Base-by-base conservation (phyloP, 208 protist genomes). In the Acanthamoeba lenticulata region DNA sequence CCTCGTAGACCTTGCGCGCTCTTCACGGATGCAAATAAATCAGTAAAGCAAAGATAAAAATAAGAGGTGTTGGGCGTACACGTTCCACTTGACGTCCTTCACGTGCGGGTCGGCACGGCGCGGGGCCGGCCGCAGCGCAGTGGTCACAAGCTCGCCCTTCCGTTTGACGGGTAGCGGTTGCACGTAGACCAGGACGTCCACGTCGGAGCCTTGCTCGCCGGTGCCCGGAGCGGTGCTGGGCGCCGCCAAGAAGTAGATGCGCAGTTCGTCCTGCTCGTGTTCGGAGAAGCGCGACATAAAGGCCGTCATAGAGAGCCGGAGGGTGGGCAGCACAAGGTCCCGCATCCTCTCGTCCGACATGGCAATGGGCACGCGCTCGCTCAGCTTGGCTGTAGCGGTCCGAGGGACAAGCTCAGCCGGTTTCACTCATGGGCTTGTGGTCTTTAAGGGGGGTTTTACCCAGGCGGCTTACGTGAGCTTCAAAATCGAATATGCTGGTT, bases 81-180 rank as follows among this genome's bases (percentile, higher is more conserved):
- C 57, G 45, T 86, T 86, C 77, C 77, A 86, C 34, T 86, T 86
- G n/a, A 86, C 77, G 77, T 86, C 77, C 44, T 86, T 86, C 24
- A 86, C 77, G 29, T 86, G 77, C 17, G 77, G 77, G 36, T 86
- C 77, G n/a, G 44, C 77, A 7, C 77, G 38, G 29, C 77, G 77
- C 3, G 77, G 77, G 9, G 77, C 77, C 9, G 77, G 42, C n/a
- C 77, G 38, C 77, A 86, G 45, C 2, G 77, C 77, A 5, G 77
- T 44, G 29, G 77, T 86, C 27, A 86, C 77, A 9, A 57, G 77
- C 40, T 47, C 44, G 24, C 77, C 77, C 29, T 32, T 5, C 27
- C 0, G 44, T 29, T 86, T 86, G 0, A 57, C 29, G n/a, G 77
- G 77, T 6, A 86, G 77, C 45, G 40, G 42, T 34, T 86, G 77